Conservation (phyloP, 768 basidiomycete genomes). For the Mycena haematopus region DNA sequence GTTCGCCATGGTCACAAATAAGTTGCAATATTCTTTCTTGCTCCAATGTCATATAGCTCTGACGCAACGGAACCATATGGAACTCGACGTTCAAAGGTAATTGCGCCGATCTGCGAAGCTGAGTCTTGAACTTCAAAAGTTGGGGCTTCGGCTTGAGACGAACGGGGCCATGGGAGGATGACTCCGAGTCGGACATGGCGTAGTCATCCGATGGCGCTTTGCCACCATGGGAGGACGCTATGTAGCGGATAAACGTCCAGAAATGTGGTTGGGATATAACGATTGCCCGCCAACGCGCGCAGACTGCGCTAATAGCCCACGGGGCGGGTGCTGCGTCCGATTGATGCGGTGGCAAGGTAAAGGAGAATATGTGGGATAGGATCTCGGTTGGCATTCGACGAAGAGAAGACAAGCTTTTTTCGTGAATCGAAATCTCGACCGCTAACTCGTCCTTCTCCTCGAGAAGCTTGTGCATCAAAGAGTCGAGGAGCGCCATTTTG, state of each 20-base stretch:
- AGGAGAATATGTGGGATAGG: constrained; percentile 9
- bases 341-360: not conserved
- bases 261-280: not conserved
- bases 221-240: no score
- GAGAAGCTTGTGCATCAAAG: not conserved
- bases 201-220: no score
- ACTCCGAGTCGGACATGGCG: no score
- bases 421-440: not conserved
- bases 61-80: no score
- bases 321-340: not conserved
- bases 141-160: no score
- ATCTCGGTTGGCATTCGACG: constrained; percentile 13
- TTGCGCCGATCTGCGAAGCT: not conserved
- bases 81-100: not conserved
- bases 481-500: not conserved
- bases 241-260: not conserved
- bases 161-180: no score
- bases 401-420: constrained; percentile 8
- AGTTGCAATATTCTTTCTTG: not conserved
- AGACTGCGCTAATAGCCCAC: constrained; percentile 12
- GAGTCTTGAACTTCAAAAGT: not conserved
- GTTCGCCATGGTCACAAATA: no score
- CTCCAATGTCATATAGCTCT: not conserved
- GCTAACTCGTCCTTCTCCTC: not conserved
- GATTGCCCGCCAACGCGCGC: constrained; percentile 11